A percentile compares a stretch with the other conserved stretches of the same genome.
phyloP scores from a whole-genome alignment of 352 stramenopile species.

The Phytophthora pluvialis region DNA sequence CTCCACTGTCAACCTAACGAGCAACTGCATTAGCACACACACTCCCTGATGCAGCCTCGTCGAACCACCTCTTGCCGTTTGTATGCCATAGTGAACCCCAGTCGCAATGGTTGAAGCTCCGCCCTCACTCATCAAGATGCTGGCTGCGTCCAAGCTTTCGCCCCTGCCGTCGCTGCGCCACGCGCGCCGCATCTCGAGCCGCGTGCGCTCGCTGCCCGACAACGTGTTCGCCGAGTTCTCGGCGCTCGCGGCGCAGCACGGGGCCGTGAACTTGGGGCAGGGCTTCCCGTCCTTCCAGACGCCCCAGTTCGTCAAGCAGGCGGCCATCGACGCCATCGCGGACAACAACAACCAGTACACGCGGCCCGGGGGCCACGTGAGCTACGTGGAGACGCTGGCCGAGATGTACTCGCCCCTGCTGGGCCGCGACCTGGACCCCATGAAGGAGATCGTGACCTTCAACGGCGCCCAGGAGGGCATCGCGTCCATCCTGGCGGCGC shows the following conservation, averaged over 20 bases:
- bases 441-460: slow-evolving; percentile 88
- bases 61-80: neutral
- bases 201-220: slow-evolving; percentile 65
- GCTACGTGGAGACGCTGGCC: slow-evolving; percentile 81
- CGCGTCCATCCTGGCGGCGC: slow-evolving; percentile 75
- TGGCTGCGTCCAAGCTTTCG: slow-evolving; percentile 10
- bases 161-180: slow-evolving; percentile 8
- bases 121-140: slow-evolving; percentile 10
- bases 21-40: too few species aligned
- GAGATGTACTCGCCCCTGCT: slow-evolving; percentile 84
- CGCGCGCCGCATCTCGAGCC: slow-evolving; percentile 59
- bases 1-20: too few species aligned
- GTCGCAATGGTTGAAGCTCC: neutral
- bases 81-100: neutral
- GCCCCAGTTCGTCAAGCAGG: slow-evolving; percentile 90
- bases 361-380: slow-evolving; percentile 77
- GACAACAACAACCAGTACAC: slow-evolving; percentile 92
- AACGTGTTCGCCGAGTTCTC: slow-evolving; percentile 92
- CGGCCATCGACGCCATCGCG: slow-evolving; percentile 82
- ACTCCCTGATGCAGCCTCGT: too few species aligned
- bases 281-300: slow-evolving; percentile 96
- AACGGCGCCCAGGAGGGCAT: slow-evolving; percentile 91
- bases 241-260: slow-evolving; percentile 77
- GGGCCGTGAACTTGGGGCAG: slow-evolving; percentile 95
- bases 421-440: slow-evolving; percentile 66